Evolutionary conservation across 345 rosid species (phyloP).

Genomic region (Carallia brachiata): DNA sequence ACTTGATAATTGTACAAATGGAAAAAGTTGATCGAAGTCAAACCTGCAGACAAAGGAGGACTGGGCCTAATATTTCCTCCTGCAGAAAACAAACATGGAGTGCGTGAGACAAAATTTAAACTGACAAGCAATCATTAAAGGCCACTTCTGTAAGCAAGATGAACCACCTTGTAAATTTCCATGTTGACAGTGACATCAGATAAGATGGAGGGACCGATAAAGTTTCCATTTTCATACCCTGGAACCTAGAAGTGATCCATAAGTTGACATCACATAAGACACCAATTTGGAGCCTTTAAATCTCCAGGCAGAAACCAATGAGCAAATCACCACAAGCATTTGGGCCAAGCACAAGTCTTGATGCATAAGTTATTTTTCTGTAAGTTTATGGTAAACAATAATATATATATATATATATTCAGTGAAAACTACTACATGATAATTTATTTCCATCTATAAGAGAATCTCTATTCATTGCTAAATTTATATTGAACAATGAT

Average conservation of each 20-base stretch:
- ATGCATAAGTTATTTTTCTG: neutral
- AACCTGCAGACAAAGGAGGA: constrained; percentile 62
- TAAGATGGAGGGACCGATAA: constrained; percentile 59
- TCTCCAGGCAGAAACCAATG: neutral
- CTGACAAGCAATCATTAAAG: constrained; percentile 3
- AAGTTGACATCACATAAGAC: constrained; percentile 5
- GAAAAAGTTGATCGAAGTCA: constrained; percentile 2
- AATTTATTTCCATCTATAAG: no score
- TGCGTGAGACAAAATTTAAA: neutral
- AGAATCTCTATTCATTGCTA: no score
- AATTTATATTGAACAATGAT: no score
- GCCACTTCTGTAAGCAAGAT: neutral
- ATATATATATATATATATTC: no score
- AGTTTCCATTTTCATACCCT: constrained; percentile 59
- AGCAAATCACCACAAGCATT: neutral
- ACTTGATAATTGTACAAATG: neutral
- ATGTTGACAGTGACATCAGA: constrained; percentile 49
- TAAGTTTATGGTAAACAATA: neutral
- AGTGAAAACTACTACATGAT: no score
- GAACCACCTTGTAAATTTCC: constrained; percentile 65
- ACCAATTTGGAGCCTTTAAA: neutral
- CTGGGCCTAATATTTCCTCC: constrained; percentile 57
- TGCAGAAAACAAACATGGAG: constrained; percentile 23
- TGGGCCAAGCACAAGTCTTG: neutral
- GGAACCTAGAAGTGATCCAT: constrained; percentile 38